Conservation (phyloP, 2,329 filamentous ascomycete species). For the Tolypocladium endophyticum region DNA sequence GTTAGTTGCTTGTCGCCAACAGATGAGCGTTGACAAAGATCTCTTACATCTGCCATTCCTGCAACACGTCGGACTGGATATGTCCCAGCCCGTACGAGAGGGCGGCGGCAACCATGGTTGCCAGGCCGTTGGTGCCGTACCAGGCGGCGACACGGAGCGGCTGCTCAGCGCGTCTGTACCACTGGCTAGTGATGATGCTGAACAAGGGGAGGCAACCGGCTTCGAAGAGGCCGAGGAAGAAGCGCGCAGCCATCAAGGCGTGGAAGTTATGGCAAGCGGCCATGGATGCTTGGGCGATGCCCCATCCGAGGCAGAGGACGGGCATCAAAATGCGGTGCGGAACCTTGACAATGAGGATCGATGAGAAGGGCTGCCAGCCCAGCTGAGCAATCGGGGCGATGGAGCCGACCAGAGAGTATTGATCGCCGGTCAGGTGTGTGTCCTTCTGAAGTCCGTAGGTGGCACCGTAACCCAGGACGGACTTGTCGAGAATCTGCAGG, state of each 20-base stretch:
- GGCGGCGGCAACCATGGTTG: slow-evolving; percentile 45
- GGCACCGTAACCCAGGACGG: slow-evolving; percentile 45
- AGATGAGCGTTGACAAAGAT: not conserved
- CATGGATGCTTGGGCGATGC: slow-evolving; percentile 31
- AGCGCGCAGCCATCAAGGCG: slow-evolving; percentile 35
- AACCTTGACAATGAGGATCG: slow-evolving; percentile 48
- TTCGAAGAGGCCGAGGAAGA: slow-evolving; percentile 38
- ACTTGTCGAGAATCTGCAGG: slow-evolving; percentile 48
- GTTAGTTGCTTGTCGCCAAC: not conserved
- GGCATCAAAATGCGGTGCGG: slow-evolving; percentile 50
- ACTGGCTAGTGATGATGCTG: slow-evolving; percentile 35
- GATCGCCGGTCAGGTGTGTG: slow-evolving; percentile 36
- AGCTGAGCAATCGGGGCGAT: slow-evolving; percentile 50
- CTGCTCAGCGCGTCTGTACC: slow-evolving; percentile 44
- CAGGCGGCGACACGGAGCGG: slow-evolving; percentile 53
- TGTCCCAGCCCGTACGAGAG: slow-evolving; percentile 48
- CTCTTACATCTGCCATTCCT: slow-evolving; percentile 13
- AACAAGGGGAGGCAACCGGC: slow-evolving; percentile 40
- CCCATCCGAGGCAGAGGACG: slow-evolving; percentile 32
- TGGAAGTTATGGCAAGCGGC: slow-evolving; percentile 36
- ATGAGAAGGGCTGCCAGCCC: slow-evolving; percentile 50
- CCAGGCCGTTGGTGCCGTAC: slow-evolving; percentile 52
- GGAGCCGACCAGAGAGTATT: slow-evolving; percentile 47
- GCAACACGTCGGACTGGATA: slow-evolving; percentile 23
- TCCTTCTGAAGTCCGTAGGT: slow-evolving; percentile 42